Evolutionary conservation across 257 asterid genomes (phyloP), one percentile per base, ranked within the genome.

Genomic region (Capsicum rhomboideum): DNA sequence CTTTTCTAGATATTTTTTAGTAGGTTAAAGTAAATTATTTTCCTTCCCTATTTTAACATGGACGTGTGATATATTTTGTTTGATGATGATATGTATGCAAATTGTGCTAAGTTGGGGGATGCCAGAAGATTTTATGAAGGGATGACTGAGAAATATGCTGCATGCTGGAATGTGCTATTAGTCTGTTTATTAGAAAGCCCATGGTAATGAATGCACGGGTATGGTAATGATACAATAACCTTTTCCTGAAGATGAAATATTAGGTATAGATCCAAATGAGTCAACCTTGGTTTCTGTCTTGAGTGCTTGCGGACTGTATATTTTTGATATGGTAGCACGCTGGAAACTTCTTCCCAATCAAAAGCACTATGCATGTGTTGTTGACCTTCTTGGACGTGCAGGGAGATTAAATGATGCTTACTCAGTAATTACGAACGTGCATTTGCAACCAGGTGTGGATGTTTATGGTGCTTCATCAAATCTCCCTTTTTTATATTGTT

Each of bases 101-200:
- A 90, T 59, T 92, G 92, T 82, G 92, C 90, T 13, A 78, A 79
- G 9, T 85, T 91, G 66, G 37, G 23, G 12, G 90, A 89, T 72
- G 92, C 90, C 6, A 72, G 55, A 56, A 79, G 80, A 28, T 86
- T 82, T 71, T 92, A 91, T 10, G 83, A 84, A 6, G 63, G 18
- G 80, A 90, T 90, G 92, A 83, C 67, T 29, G 86, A 63, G 46
- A 90, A 87, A 83, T 94, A 92, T 68, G 90, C 87, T 26, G 90
- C 88, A 0, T 91, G 94, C 83, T 92, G 94, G 94, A 92, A 91
- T 49, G 90, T 86, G 85, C 94, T n/a, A n/a, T n/a, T n/a, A n/a
- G n/a, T n/a, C n/a, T n/a, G n/a, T n/a, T n/a, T n/a, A n/a, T n/a
- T n/a, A n/a, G n/a, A n/a, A n/a, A n/a, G n/a, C n/a, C n/a, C n/a